phyloP scores from a whole-genome alignment of 129 eudicot species.

The Chrysanthemum lavandulifolium region DNA sequence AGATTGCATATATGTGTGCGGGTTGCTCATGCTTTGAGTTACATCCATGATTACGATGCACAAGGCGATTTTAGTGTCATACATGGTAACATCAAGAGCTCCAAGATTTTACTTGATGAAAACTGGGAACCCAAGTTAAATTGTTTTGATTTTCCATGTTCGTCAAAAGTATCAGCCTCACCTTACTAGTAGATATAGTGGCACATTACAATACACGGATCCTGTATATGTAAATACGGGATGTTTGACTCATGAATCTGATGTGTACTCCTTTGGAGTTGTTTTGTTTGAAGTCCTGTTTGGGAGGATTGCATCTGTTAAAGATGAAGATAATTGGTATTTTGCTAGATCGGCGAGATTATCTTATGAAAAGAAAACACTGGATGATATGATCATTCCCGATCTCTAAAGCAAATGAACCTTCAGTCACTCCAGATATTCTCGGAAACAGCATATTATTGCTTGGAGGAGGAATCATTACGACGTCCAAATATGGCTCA shows the following conservation, averaged over 20 bases:
- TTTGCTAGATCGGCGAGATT: neutral
- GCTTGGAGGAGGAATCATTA: too few species aligned
- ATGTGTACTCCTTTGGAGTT: neutral
- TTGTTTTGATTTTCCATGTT: neutral
- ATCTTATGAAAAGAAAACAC: neutral
- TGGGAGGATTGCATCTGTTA: neutral
- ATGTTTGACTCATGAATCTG: neutral
- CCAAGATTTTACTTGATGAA: too few species aligned
- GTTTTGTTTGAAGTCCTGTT: neutral
- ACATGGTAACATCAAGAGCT: neutral
- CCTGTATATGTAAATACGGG: neutral
- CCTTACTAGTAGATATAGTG: neutral
- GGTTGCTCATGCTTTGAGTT: neutral
- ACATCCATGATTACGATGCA: neutral
- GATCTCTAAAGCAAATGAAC: neutral
- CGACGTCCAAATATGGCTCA: neutral
- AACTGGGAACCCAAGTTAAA: neutral
- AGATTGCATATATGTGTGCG: neutral
- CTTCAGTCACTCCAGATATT: neutral
- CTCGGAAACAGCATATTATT: neutral
- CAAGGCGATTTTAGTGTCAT: neutral
- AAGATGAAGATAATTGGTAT: neutral
- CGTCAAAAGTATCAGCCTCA: neutral
- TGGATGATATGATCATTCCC: neutral
- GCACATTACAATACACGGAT: neutral